Conservation (phyloP, 257 asterid species). For the Solanum tarijense region DNA sequence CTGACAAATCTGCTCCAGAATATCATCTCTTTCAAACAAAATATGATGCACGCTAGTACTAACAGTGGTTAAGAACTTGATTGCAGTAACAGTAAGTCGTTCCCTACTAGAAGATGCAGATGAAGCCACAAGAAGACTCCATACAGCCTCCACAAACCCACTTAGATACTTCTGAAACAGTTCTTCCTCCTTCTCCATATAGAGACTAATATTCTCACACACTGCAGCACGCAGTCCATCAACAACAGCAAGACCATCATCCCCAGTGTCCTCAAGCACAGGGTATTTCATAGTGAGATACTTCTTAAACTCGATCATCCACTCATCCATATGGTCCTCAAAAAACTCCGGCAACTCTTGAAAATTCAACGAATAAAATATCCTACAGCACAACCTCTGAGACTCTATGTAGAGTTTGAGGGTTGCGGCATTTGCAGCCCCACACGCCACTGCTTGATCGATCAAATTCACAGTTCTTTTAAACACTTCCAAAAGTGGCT, state of each 20-base stretch:
- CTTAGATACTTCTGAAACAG: slow-evolving; percentile 52
- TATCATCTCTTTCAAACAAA: slow-evolving; percentile 64
- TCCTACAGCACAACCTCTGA: slow-evolving; percentile 80
- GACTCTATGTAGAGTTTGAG: slow-evolving; percentile 66
- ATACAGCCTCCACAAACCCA: slow-evolving; percentile 80
- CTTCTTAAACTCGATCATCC: slow-evolving; percentile 83
- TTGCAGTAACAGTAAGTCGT: slow-evolving; percentile 79
- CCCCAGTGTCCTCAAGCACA: slow-evolving; percentile 59
- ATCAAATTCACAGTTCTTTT: slow-evolving; percentile 44
- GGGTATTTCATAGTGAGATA: slow-evolving; percentile 50
- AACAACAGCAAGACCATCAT: slow-evolving; percentile 69
- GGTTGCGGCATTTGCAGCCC: slow-evolving; percentile 25
- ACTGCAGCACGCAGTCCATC: slow-evolving; percentile 78
- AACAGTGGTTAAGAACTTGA: slow-evolving; percentile 72
- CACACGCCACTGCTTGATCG: slow-evolving; percentile 40
- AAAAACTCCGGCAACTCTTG: slow-evolving; percentile 77
- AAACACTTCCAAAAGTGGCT: slow-evolving; percentile 61
- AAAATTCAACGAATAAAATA: slow-evolving; percentile 68
- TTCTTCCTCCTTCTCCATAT: slow-evolving; percentile 81
- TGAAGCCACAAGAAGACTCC: slow-evolving; percentile 67
- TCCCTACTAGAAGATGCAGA: slow-evolving; percentile 63
- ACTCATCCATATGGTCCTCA: slow-evolving; percentile 82
- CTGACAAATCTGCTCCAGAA: slow-evolving; percentile 71
- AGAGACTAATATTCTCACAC: slow-evolving; percentile 80
- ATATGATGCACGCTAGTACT: slow-evolving; percentile 73